Conservation (phyloP, 164 flowering plant genomes). For the Protea cynaroides region DNA sequence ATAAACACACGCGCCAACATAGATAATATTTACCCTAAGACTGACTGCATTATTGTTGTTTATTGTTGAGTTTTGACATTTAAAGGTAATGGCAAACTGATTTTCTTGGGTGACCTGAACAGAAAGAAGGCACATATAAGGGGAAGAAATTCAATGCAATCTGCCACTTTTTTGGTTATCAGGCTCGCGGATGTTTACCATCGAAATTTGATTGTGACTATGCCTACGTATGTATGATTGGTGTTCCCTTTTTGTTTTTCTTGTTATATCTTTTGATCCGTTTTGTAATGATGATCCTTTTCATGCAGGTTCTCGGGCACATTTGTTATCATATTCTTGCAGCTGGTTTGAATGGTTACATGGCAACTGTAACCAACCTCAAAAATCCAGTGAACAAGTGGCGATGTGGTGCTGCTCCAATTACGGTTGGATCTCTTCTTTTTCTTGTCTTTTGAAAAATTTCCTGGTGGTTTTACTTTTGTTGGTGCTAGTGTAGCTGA, state of each 20-base stretch:
- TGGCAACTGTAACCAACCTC: constrained; percentile 93
- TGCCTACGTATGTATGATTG: constrained; percentile 63
- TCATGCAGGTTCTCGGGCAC: constrained; percentile 89
- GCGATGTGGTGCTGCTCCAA: constrained; percentile 97
- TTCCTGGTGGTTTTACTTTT: no score
- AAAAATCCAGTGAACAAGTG: constrained; percentile 92
- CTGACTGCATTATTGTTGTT: neutral
- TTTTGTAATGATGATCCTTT: neutral
- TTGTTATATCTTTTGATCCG: neutral
- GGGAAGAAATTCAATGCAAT: constrained; percentile 99
- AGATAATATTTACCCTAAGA: no score
- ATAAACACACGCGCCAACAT: no score
- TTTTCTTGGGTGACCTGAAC: constrained; percentile 21
- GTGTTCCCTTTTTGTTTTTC: neutral
- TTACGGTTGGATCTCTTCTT: constrained; percentile 49
- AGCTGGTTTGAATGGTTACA: constrained; percentile 93
- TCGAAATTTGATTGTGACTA: constrained; percentile 98
- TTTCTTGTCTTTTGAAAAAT: no score
- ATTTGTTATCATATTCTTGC: constrained; percentile 89
- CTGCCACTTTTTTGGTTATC: constrained; percentile 98
- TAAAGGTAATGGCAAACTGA: neutral
- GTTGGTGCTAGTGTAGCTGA: neutral
- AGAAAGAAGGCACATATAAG: constrained; percentile 97
- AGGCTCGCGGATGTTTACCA: constrained; percentile 95
- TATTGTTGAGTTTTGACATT: neutral